A percentile compares a stretch with the other conserved stretches of the same genome.
phyloP scores from a whole-genome alignment of 805 yeast genomes.

The Candida nitratophila region DNA sequence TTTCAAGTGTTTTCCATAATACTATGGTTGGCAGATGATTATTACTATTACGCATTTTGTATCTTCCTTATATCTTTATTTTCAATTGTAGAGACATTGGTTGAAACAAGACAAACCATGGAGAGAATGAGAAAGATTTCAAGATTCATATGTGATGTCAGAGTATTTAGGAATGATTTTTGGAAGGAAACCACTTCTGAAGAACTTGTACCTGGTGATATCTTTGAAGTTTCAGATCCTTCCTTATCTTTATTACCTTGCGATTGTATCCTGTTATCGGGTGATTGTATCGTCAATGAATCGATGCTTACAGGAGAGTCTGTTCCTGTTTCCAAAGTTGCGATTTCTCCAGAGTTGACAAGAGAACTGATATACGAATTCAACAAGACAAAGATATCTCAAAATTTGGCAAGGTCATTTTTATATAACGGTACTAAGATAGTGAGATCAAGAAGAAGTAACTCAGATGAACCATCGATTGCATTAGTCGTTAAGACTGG shows the following conservation, averaged over 20 bases:
- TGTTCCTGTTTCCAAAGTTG: conserved; percentile 83
- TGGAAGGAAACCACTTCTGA: conserved; percentile 77
- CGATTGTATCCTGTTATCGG: conserved; percentile 79
- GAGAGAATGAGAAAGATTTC: conserved; percentile 68
- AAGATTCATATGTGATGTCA: conserved; percentile 64
- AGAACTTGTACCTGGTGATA: conserved; percentile 92
- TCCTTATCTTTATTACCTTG: conserved; percentile 71
- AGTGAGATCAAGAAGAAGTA: conserved; percentile 65
- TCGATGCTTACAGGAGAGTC: conserved; percentile 98
- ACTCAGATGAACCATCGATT: conserved; percentile 61
- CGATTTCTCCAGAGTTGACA: conserved; percentile 59
- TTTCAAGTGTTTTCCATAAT: conserved; percentile 91
- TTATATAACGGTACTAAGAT: conserved; percentile 86
- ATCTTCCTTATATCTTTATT: conserved; percentile 79
- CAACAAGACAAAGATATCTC: conserved; percentile 47
- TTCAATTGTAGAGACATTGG: conserved; percentile 70
- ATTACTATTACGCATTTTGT: conserved; percentile 90
- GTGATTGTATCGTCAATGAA: conserved; percentile 95
- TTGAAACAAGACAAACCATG: conserved; percentile 80
- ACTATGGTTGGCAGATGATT: conserved; percentile 88
- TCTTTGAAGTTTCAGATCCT: conserved; percentile 88
- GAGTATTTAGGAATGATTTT: conserved; percentile 88
- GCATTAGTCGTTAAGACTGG: conserved; percentile 90
- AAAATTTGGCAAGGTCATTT: conserved; percentile 65
- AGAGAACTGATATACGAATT: conserved; percentile 51